Conservation (phyloP, 2,329 filamentous ascomycete species). For the Seiridium unicorne region DNA sequence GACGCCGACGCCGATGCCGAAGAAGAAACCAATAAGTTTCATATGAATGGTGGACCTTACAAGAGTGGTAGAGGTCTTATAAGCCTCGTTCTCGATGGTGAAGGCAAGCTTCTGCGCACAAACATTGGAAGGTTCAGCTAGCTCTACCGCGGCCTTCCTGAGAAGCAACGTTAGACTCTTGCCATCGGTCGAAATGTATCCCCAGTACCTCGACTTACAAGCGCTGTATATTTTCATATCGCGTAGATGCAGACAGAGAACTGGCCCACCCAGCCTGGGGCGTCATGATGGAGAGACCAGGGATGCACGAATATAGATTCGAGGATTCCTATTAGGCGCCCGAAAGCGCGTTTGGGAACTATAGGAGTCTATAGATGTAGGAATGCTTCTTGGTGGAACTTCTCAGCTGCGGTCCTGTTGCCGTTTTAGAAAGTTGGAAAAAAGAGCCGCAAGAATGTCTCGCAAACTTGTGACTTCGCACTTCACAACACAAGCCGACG, state of each 20-base stretch:
- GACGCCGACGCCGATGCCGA: too few species aligned
- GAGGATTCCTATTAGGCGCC: not conserved
- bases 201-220: conserved; percentile 51
- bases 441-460: too few species aligned
- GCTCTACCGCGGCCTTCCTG: conserved; percentile 24
- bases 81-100: conserved; percentile 63
- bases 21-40: too few species aligned
- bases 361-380: too few species aligned
- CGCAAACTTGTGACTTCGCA: too few species aligned
- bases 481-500: too few species aligned
- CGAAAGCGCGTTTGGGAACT: too few species aligned
- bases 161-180: not conserved
- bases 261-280: conserved; percentile 44
- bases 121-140: conserved; percentile 15
- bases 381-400: too few species aligned
- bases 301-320: not conserved
- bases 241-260: conserved; percentile 54
- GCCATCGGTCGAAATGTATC: conserved; percentile 60
- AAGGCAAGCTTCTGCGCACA: conserved; percentile 50
- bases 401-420: too few species aligned
- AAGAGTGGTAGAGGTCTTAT: conserved; percentile 53
- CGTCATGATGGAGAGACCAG: conserved; percentile 27
- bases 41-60: conserved; percentile 38
- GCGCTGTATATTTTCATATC: conserved; percentile 62
- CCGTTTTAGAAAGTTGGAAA: too few species aligned